Evolutionary conservation across 1,284 basidiomycete species (phyloP).

Genomic region (Cryptococcus sp.): DNA sequence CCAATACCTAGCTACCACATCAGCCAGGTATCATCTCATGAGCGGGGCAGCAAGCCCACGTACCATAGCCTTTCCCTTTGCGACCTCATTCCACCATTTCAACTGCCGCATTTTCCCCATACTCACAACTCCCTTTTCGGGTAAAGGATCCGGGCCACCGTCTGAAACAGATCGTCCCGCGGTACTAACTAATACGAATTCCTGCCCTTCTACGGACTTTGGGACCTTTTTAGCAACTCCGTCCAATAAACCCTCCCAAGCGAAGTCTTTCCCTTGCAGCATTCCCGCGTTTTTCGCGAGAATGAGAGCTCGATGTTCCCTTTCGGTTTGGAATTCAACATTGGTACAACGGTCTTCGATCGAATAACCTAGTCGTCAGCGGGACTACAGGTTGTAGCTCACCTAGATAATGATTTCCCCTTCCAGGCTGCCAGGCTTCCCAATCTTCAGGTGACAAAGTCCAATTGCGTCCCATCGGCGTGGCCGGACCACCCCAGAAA

Average conservation of each 20-base stretch:
- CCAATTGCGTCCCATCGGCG: conserved; percentile 23
- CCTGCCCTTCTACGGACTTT: not conserved
- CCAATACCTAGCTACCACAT: conserved; percentile 15
- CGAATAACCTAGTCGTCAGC: conserved; percentile 35
- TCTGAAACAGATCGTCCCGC: conserved; percentile 2
- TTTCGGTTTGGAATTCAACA: conserved; percentile 16
- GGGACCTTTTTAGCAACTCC: not conserved
- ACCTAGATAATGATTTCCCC: conserved; percentile 36
- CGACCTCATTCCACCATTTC: conserved; percentile 17
- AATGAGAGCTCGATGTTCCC: conserved; percentile 40
- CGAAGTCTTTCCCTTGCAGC: conserved; percentile 23
- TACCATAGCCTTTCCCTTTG: conserved; percentile 22
- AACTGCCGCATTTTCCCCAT: conserved; percentile 16
- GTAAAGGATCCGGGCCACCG: conserved; percentile 6
- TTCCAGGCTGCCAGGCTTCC: conserved; percentile 16
- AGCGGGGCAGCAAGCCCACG: not conserved
- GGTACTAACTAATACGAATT: conserved; percentile 2
- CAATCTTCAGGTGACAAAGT: conserved; percentile 27
- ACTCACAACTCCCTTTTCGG: conserved; percentile 14
- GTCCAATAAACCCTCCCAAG: conserved; percentile 8
- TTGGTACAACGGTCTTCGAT: conserved; percentile 39
- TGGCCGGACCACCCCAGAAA: conserved; percentile 18
- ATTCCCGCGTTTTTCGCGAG: conserved; percentile 42
- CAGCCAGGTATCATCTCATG: not conserved
- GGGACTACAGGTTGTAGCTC: not conserved